Conservation (phyloP, 2,329 filamentous ascomycete species). For the Aspergillus clavatus region DNA sequence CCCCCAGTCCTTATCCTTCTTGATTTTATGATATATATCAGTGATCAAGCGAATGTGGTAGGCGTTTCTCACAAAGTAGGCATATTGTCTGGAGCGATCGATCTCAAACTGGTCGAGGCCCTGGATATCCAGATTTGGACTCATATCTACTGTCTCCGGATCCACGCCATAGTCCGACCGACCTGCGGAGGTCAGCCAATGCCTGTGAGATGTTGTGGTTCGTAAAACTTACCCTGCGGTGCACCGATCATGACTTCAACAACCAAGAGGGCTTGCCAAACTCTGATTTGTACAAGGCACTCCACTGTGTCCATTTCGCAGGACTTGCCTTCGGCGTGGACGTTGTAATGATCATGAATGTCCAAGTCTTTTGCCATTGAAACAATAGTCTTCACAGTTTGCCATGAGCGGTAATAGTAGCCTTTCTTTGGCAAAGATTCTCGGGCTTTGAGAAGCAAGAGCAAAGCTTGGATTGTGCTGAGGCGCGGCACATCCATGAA, state of each 20-base stretch:
- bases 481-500: constrained; percentile 89
- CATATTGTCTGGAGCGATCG: constrained; percentile 75
- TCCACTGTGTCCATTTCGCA: constrained; percentile 69
- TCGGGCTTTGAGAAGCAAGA: constrained; percentile 83
- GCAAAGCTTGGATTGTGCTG: constrained; percentile 84
- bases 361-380: constrained; percentile 91
- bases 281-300: constrained; percentile 75
- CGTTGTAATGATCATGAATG: constrained; percentile 77
- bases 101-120: constrained; percentile 71
- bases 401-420: constrained; percentile 97
- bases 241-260: constrained; percentile 91
- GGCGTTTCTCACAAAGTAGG: constrained; percentile 72
- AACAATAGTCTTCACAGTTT: constrained; percentile 85
- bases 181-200: constrained; percentile 45
- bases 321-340: constrained; percentile 65
- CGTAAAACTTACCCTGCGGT: constrained; percentile 67
- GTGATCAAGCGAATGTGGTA: constrained; percentile 75
- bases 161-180: constrained; percentile 74
- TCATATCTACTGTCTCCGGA: constrained; percentile 70
- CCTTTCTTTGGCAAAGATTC: constrained; percentile 89
- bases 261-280: constrained; percentile 85
- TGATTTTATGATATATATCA: constrained; percentile 66
- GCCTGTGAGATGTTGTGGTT: background rate
- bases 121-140: constrained; percentile 57
- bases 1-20: constrained; percentile 77